Base-by-base conservation (phyloP, 345 rosid species). In the Rhodomyrtus tomentosa region DNA sequence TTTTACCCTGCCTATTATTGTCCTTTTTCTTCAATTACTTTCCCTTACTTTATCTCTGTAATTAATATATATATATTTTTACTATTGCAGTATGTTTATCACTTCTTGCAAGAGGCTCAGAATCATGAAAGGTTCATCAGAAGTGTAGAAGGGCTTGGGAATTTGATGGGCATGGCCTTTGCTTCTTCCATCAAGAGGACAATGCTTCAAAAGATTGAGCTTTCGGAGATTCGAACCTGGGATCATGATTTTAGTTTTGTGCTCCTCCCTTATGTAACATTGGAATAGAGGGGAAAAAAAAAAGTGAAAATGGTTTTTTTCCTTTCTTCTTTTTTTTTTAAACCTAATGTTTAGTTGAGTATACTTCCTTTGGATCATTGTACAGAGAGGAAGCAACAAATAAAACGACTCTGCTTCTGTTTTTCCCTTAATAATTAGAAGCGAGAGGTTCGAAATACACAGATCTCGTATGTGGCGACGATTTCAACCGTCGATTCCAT, bases 111-210 rank as follows among this genome's bases (percentile, higher is more conserved):
- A 94, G 87, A 96, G 92, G 86, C 82, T 96, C 59, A 93, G 98
- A 90, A 92, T 96, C 93, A 95, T 95, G 96, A 97, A 94, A 92
- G 89, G 92, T 84, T 91, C 99, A 50, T 94, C 94, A 87, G 82
- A 36, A 25, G 25, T 68, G 40, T 68, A 18, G 10, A 68, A 68
- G 79, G 79, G 79, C 79, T 68, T 40, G 14, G 32, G 38, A 68
- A 36, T 4, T 32, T 36, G 49, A 80, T 49, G 81, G 59, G 72
- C 73, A 22, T 27, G 52, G 22, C 0, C 79, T 38, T 50, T 50
- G 40, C 22, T 24, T n/a, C 58, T n/a, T 50, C 22, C 76, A n/a
- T 40, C 79, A 81, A 51, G 55, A 81, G 24, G 55, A 51, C 55
- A 24, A 14, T n/a, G 29, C 27, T 81, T 29, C 49, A 7, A 16